Evolutionary conservation across 768 basidiomycete genomes (phyloP).

Genomic region (Lactarius vividus): DNA sequence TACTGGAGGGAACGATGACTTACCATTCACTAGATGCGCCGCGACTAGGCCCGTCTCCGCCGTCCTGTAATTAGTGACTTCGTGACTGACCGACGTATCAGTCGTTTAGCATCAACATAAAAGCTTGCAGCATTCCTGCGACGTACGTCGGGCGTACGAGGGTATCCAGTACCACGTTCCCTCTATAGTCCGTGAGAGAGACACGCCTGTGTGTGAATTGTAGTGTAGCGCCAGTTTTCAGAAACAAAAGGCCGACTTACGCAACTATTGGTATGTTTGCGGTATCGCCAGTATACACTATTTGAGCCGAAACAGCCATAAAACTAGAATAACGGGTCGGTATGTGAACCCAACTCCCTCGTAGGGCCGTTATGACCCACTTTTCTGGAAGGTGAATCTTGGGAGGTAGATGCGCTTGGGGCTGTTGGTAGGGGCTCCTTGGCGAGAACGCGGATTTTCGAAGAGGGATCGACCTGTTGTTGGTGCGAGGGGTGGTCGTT

Average conservation of each 20-base stretch:
- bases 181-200: conserved; percentile 49
- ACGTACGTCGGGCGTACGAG: conserved; percentile 52
- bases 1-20: not conserved
- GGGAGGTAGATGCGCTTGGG: conserved; percentile 27
- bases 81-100: conserved; percentile 38
- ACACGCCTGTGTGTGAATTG: conserved; percentile 41
- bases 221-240: not conserved
- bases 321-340: conserved; percentile 36
- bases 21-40: conserved; percentile 43
- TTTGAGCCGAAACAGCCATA: conserved; percentile 46
- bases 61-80: conserved; percentile 46
- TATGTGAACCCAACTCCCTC: conserved; percentile 16
- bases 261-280: conserved; percentile 50
- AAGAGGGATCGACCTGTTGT: conserved; percentile 2
- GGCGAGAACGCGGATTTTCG: not conserved
- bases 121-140: not conserved
- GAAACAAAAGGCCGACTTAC: conserved; percentile 36
- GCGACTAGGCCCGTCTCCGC: conserved; percentile 46
- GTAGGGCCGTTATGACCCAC: conserved; percentile 18
- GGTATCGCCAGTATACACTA: conserved; percentile 43
- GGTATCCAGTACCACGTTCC: conserved; percentile 45
- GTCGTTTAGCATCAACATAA: not conserved
- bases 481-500: not conserved
- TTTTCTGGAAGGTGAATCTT: conserved; percentile 33
- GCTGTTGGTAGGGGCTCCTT: not conserved